Evolutionary conservation across 164 flowering plant genomes (phyloP), one percentile per base, ranked within the genome.

Genomic region (Vitis riparia): DNA sequence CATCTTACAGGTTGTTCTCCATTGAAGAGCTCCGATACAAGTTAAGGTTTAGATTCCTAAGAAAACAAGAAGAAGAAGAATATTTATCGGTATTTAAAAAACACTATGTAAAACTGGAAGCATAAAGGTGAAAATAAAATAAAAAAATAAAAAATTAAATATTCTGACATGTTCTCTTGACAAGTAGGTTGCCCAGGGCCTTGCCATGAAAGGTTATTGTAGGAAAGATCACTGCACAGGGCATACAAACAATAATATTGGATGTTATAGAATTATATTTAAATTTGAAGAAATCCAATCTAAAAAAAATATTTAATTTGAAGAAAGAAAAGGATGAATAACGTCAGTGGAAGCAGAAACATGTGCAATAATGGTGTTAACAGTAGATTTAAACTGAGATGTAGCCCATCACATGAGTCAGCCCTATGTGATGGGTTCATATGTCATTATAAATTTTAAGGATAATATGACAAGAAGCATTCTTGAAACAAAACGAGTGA

Each of bases 161-260:
- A 59, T 47, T 1, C 87, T 84, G 4, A 87, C 91, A 79, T 58
- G 77, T 79, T 74, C 51, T 65, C 59, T 66, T 65, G 81, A 75
- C 92, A 90, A 71, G 77, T 63, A 67, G 80, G 73, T 66, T 72
- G 67, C 27, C 64, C 81, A n/a, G 86, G 76, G 68, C 75, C 83
- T 79, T 76, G 88, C 81, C 74, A 69, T 30, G 90, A 76, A 29
- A 91, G 81, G 76, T 87, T 89, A 70, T 93, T 93, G 84, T 89
- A 91, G 15, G 98, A 90, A 44, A 92, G 86, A 84, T 92, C 98
- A 65, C 97, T 92, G 84, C 69, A 80, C 29, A 12, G n/a, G 44
- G 44, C 7, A 37, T 37, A 37, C 44, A 67, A 70, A 30, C 47
- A 56, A 44, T 9, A 55, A 63, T 37, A 51, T 27, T 16, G 8